Base-by-base conservation (phyloP, 2,329 filamentous ascomycete species). In the Cladophialophora immunda region DNA sequence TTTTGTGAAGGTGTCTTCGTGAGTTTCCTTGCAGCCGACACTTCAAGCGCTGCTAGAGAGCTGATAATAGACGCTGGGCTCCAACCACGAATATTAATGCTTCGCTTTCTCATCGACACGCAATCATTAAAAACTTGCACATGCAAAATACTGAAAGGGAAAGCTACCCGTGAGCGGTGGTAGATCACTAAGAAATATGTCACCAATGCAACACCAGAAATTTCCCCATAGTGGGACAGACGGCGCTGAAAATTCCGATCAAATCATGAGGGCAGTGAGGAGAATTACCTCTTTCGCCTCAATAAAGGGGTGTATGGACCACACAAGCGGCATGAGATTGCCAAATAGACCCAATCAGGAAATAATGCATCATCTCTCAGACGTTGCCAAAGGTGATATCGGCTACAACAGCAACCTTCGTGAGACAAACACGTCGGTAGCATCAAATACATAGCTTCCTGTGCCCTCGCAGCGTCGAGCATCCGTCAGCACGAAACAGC, bases 131-230 rank as follows among this genome's bases (percentile, higher is more conserved):
- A 25, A 50, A 13, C 22, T 5, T 50, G 19, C 45, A 50, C 45
- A 13, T 25, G 45, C 3, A 50, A 50, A 50, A 25, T 50, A 50
- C 45, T 50, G 45, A 50, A 50, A 13, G 22, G 45, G 45, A 50
- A 50, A 50, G 11, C 19, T 50, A 50, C 11, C 45, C 45, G 45
- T 9, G 3, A 8, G 22, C 8, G n/a, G 41, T 47, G 17, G 15
- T 15, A 41, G 36, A 41, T 41, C 36, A 41, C 13, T 15, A 2
- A 17, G 3, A 17, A 15, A 50, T 50, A 50, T 50, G 9, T 50
- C 45, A 50, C 19, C 45, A 25, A 50, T 50, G 45, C 27, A 50
- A 50, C 45, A 7, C 45, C 45, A 50, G 19, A 50, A 50, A 50
- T 15, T 50, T 11, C 45, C 22, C 45, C 19, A 50, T 50, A 25